These are phyloP conservation scores for Auriscalpium vulgare DNA, from an alignment of 768 basidiomycete genomes.

Conservation along the genomic window DNA sequence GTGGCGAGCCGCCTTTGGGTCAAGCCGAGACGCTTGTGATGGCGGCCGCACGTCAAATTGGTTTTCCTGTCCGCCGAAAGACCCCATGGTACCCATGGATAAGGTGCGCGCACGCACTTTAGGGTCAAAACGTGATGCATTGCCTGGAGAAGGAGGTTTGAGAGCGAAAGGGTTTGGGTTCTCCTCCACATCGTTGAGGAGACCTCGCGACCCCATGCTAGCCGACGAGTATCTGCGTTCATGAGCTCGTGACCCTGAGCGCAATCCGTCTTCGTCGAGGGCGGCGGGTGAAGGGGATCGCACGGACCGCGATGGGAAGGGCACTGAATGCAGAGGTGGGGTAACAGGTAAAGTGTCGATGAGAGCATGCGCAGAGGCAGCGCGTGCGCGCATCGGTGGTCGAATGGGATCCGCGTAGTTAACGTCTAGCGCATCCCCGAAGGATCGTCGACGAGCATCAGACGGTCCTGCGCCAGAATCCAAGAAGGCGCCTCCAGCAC, in stretches of 20 bases:
- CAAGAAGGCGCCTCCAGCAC: constrained; percentile 38
- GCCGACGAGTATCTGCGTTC: constrained; percentile 42
- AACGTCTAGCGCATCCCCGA: constrained; percentile 49
- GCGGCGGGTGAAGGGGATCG: constrained; percentile 28
- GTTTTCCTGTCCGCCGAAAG: constrained; percentile 25
- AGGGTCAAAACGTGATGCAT: constrained; percentile 38
- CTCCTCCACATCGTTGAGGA: constrained; percentile 33
- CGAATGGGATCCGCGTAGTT: constrained; percentile 34
- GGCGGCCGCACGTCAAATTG: constrained; percentile 60
- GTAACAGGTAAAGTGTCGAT: constrained; percentile 35
- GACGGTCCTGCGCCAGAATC: constrained; percentile 28
- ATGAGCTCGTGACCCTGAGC: constrained; percentile 18
- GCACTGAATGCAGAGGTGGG: constrained; percentile 42
- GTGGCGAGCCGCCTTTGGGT: constrained; percentile 63
- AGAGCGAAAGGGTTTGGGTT: constrained; percentile 24
- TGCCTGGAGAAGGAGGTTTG: constrained; percentile 29
- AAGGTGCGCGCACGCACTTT: constrained; percentile 30
- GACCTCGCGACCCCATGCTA: constrained; percentile 41
- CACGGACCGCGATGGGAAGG: constrained; percentile 41
- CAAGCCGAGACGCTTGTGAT: constrained; percentile 62
- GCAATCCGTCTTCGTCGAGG: constrained; percentile 19
- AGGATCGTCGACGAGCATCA: constrained; percentile 44
- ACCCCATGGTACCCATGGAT: constrained; percentile 42
- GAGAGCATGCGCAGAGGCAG: constrained; percentile 41
- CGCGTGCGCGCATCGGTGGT: constrained; percentile 38